Percentiles rank a stretch among this genome's conserved stretches.
Conservation (phyloP, 768 basidiomycete genomes). For the Ramaria rubella region DNA sequence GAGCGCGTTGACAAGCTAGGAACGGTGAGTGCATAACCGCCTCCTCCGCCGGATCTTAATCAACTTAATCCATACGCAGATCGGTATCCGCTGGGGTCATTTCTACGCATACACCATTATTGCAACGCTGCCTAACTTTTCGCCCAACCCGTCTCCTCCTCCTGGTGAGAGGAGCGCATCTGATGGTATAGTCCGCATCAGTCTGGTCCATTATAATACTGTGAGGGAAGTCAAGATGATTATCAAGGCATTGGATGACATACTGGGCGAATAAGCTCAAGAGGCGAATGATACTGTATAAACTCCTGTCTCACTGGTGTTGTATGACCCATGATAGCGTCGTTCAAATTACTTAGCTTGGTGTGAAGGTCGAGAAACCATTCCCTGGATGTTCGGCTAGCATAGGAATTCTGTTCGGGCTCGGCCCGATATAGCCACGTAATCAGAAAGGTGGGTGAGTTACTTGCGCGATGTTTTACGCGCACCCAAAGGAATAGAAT, state of each 20-base stretch:
- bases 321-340: too few relatives aligned
- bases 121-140: constrained; percentile 46
- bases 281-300: too few relatives aligned
- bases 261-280: neutral
- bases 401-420: too few relatives aligned
- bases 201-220: constrained; percentile 76
- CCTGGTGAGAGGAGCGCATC: constrained; percentile 31
- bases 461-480: too few relatives aligned
- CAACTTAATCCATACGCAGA: too few relatives aligned
- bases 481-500: too few relatives aligned
- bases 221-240: constrained; percentile 60
- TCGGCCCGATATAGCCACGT: too few relatives aligned
- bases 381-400: too few relatives aligned
- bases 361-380: too few relatives aligned
- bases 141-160: neutral
- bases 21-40: constrained; percentile 47
- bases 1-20: constrained; percentile 56
- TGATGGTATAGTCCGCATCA: constrained; percentile 69
- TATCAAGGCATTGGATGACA: constrained; percentile 27
- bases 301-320: too few relatives aligned
- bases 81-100: constrained; percentile 74
- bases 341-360: too few relatives aligned
- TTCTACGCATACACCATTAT: constrained; percentile 70
- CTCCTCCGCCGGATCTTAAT: neutral
- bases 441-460: too few relatives aligned